Evolutionary conservation across 1,284 basidiomycete genomes (phyloP).

Genomic region (Malassezia vespertilionis): DNA sequence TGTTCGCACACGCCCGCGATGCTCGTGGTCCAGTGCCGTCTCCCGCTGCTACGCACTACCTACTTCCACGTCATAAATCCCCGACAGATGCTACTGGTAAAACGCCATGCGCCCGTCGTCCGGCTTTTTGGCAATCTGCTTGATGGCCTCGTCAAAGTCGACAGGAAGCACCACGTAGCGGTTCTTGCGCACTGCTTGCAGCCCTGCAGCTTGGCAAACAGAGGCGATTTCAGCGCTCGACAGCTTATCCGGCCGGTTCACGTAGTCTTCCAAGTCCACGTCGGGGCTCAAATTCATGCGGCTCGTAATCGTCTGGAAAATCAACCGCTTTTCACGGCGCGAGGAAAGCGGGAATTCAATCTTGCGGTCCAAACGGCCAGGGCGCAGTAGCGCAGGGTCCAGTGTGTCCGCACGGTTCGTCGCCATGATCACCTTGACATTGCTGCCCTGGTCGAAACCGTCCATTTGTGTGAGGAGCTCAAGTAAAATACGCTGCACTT

Average conservation of each 20-base stretch:
- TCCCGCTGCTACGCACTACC: neutral
- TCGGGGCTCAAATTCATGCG: conserved; percentile 98
- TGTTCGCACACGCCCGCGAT: too few relatives aligned
- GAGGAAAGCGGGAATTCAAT: conserved; percentile 96
- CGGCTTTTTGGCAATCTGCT: conserved; percentile 45
- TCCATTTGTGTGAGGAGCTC: conserved; percentile 99
- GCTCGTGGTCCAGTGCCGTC: too few relatives aligned
- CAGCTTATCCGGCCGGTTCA: conserved; percentile 87
- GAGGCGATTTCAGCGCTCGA: conserved; percentile 91
- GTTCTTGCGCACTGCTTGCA: conserved; percentile 97
- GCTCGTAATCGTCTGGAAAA: conserved; percentile 92
- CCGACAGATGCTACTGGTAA: conserved; percentile 34
- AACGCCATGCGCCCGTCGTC: conserved; percentile 45
- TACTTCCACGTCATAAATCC: too few relatives aligned
- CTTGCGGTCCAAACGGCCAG: conserved; percentile 93
- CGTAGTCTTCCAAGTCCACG: conserved; percentile 96
- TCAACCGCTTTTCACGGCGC: conserved; percentile 84
- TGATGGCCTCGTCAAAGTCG: conserved; percentile 66
- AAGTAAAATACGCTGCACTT: conserved; percentile 97
- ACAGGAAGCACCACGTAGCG: conserved; percentile 89
- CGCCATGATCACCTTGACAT: conserved; percentile 70
- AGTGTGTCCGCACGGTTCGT: conserved; percentile 47
- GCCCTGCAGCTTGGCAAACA: conserved; percentile 90
- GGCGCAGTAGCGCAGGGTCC: conserved; percentile 86
- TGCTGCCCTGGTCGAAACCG: conserved; percentile 97